Evolutionary conservation across 2,329 filamentous ascomycete species (phyloP), one percentile per base, ranked within the genome.

Genomic region (Aspergillus brunneoviolaceus): DNA sequence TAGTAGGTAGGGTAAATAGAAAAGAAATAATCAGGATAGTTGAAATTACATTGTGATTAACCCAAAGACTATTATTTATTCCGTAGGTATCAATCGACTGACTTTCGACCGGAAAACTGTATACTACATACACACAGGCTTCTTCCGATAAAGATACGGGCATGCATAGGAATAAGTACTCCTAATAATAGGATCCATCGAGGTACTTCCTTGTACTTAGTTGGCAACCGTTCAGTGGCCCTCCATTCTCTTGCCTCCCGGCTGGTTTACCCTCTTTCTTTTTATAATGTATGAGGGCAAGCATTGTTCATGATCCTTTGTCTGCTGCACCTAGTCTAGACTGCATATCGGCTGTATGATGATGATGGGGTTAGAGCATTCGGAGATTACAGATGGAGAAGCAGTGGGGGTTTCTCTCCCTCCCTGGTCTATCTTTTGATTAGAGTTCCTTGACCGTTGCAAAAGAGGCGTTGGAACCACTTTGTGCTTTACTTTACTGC

Each of bases 81-180:
- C 33, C 33, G 5, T 16, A 35, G 11, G 11, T 35, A 35, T 16
- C 33, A 35, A 12, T 35, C 39, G 14, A 35, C 39, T 14, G 6
- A n/a, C 19, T n/a, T 42, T 14, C 4, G 2, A n/a, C 16, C 9
- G 39, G 16, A 42, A 42, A 42, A n/a, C 39, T 7, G n/a, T 14
- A 29, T 9, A 29, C 27, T 23, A 29, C 7, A 9, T 29, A 29
- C 27, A 29, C 27, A 29, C 27, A 35, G 12, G 33, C 11, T 35
- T 35, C 5, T 12, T 35, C 33, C 33, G 33, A 55, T 56, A 53
- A 48, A 58, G 45, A 58, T 52, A 55, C 29, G 23, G 47, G 56
- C 25, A 29, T 31, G 21, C 33, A 57, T 31, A 9, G 39, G 39
- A 9, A 42, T 6, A 42, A n/a, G 7, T 9, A 42, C 39, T n/a